Evolutionary conservation across 345 rosid genomes (phyloP).

Genomic region (Mercurialis annua): DNA sequence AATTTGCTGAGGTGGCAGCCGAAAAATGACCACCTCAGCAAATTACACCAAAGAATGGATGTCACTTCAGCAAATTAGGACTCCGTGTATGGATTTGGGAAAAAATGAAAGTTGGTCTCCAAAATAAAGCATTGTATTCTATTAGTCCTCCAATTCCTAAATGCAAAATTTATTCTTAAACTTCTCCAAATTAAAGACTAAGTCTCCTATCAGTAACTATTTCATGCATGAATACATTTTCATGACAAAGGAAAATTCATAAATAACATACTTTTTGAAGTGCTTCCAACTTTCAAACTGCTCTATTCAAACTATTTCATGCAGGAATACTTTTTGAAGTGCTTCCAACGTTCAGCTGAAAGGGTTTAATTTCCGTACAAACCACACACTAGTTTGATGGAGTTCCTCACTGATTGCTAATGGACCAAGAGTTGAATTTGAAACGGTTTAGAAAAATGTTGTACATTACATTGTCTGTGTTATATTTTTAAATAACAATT

Average conservation of each 20-base stretch:
- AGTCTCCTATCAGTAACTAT: not conserved
- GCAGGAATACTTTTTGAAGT: no score
- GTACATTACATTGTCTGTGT: no score
- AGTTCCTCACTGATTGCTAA: not conserved
- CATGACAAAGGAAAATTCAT: not conserved
- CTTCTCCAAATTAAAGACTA: not conserved
- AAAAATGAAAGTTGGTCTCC: not conserved
- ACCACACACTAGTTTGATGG: not conserved
- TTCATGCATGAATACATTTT: not conserved
- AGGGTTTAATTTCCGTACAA: not conserved
- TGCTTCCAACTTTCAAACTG: not conserved
- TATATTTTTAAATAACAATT: no score
- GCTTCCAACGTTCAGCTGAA: not conserved
- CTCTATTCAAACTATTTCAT: not conserved
- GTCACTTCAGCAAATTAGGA: no score
- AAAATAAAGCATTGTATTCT: no score
- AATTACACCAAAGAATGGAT: no score
- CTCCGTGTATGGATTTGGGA: no score
- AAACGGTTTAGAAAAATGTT: not conserved
- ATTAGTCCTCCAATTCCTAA: constrained; percentile 1
- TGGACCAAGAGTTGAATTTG: not conserved
- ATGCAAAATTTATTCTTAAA: not conserved
- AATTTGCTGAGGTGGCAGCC: no score
- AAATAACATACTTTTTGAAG: not conserved
- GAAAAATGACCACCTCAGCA: no score